Percentiles rank a stretch among this genome's conserved stretches.
Conservation (phyloP, 129 eudicot species). For the Helianthus annuus region DNA sequence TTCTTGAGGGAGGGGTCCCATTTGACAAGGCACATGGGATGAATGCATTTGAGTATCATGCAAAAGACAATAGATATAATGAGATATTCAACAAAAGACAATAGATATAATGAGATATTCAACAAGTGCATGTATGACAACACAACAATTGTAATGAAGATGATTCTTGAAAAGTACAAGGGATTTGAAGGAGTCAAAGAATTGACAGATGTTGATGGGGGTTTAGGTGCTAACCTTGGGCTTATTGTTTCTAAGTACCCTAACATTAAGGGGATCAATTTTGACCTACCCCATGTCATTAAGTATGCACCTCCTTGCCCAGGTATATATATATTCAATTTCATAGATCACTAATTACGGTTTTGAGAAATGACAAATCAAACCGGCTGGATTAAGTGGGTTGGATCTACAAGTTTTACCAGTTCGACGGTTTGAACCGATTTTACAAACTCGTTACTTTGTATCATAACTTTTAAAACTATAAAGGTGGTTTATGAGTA, state of each 20-base stretch:
- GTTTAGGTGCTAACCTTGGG: conserved; percentile 43
- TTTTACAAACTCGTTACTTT: too few species aligned
- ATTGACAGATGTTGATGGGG: conserved; percentile 50
- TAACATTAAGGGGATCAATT: conserved; percentile 39
- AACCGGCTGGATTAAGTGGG: too few species aligned
- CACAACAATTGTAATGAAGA: conserved; percentile 36
- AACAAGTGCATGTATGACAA: conserved; percentile 35
- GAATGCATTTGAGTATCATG: conserved; percentile 44
- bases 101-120: conserved; percentile 36
- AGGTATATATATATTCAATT: conserved; percentile 25
- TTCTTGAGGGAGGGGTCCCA: conserved; percentile 46
- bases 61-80: conserved; percentile 35
- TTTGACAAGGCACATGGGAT: conserved; percentile 49
- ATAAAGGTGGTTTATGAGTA: too few species aligned
- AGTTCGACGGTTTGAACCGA: too few species aligned
- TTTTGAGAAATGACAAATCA: too few species aligned
- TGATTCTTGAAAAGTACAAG: conserved; percentile 38
- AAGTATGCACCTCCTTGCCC: conserved; percentile 31
- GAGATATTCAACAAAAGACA: conserved; percentile 35
- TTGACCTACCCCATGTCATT: conserved; percentile 41
- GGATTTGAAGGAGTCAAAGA: conserved; percentile 44
- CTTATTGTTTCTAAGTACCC: conserved; percentile 39
- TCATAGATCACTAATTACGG: not conserved
- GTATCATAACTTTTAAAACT: too few species aligned
- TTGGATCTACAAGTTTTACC: too few species aligned